Evolutionary conservation across 2,329 filamentous ascomycete genomes (phyloP), one percentile per base, ranked within the genome.

Genomic region (Simplicillium aogashimaense): DNA sequence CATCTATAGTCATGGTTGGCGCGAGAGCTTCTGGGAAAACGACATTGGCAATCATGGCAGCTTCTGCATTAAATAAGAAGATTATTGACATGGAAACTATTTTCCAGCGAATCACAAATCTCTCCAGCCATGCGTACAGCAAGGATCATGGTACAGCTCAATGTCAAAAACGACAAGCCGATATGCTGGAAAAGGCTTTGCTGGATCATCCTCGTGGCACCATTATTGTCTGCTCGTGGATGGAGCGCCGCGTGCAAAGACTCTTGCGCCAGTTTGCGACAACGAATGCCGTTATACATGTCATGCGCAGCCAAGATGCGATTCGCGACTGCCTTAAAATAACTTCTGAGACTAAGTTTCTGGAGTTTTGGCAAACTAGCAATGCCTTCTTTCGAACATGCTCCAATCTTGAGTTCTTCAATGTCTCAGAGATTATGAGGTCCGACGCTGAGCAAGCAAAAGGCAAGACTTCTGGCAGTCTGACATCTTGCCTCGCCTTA

Each of bases 381-480:
- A 69, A 66, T 16, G 63, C 69, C 2, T 70, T 83, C 13, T 78
- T 84, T 48, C 69, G 80, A 37, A 69, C 68, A 2, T 85, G 79
- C 53, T 81, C 80, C 10, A 87, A 85, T 48, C 74, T 83, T 45
- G 83, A 88, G 52, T 89, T 86, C 55, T 86, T 79, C 64, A 87
- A 87, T 49, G 64, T 84, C 13, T 80, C 80, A 2, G 81, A 86
- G 52, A 65, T 61, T 12, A 32, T 32, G 13, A 4, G 6, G 14
- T 9, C 28, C 8, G 15, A 16, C 8, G 29, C 29, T 7, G 25
- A 16, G 8, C 53, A 20, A 40, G 57, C 35, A 39, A 47, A 40
- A 10, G 16, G 36, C 38, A 4, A 39, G 35, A 60, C 39, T 56
- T 58, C 42, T 57, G 63, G 39, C 10, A 60, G 63, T 1, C 64